Conservation (phyloP, 139 green algal genomes). For the Tetradesmus lagerheimii region DNA sequence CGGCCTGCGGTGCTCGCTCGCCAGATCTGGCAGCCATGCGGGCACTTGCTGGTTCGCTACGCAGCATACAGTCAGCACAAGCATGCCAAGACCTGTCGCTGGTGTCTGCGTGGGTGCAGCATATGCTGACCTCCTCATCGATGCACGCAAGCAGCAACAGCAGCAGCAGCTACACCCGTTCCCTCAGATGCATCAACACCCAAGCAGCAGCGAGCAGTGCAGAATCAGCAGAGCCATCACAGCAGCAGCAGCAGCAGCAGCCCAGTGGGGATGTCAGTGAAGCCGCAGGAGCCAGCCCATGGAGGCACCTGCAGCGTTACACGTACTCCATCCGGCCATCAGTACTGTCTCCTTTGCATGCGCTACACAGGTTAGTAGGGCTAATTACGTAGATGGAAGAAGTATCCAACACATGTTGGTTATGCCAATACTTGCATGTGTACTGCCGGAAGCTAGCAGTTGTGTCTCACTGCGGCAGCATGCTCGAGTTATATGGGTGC, state of each 20-base stretch:
- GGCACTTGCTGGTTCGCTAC: background rate
- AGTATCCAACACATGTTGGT: no score
- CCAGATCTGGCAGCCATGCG: background rate
- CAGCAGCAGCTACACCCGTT: background rate
- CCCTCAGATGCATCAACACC: background rate
- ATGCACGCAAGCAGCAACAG: background rate
- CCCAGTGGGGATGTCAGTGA: background rate
- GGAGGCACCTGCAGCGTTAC: background rate
- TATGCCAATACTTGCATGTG: no score
- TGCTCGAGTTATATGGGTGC: no score
- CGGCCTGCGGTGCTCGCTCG: background rate
- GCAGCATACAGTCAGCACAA: background rate
- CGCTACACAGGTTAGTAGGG: constrained; percentile 5
- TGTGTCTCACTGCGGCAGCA: no score
- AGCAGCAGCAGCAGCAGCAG: background rate
- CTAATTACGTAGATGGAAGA: no score
- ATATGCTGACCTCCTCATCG: constrained; percentile 4
- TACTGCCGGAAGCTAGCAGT: no score
- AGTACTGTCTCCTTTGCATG: constrained; percentile 39
- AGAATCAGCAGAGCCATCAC: background rate
- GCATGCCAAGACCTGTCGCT: background rate
- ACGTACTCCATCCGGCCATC: constrained; percentile 22
- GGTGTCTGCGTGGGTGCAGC: constrained; percentile 27
- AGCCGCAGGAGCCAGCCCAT: background rate
- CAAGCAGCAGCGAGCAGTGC: background rate